Conservation (phyloP, 441 rosid genomes). For the Brassica hybrid region DNA sequence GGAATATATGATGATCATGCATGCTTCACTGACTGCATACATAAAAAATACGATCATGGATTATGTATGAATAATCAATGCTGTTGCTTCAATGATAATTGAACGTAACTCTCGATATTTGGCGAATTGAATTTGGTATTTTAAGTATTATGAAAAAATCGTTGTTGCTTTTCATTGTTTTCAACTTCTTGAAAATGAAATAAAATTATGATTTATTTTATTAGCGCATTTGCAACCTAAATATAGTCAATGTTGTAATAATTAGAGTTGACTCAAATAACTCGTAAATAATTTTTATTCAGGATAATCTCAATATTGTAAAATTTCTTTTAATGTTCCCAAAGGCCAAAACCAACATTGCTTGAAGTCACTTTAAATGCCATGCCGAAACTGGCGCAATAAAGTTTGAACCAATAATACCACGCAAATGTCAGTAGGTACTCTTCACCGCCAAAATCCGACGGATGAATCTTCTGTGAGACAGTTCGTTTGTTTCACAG, state of each 20-base stretch:
- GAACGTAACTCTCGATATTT: neutral
- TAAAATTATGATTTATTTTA: neutral
- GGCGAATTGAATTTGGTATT: neutral
- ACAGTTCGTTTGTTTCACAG: too few relatives aligned
- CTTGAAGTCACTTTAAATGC: too few relatives aligned
- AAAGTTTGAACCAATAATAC: too few relatives aligned
- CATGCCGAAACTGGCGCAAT: too few relatives aligned
- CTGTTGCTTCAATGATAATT: neutral
- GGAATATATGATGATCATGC: constrained; percentile 7
- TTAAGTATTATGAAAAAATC: neutral
- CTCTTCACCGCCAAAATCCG: too few relatives aligned
- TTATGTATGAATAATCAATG: neutral
- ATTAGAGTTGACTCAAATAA: too few relatives aligned
- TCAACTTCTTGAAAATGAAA: neutral
- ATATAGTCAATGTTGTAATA: neutral
- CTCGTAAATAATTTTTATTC: too few relatives aligned
- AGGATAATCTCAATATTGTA: too few relatives aligned
- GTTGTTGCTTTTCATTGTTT: neutral
- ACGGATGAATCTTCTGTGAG: too few relatives aligned
- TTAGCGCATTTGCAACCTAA: neutral
- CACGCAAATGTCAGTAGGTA: too few relatives aligned
- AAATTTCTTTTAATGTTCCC: too few relatives aligned
- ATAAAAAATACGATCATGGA: neutral
- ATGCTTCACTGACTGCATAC: neutral
- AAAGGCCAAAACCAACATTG: too few relatives aligned